Evolutionary conservation across 345 rosid species (phyloP).

Genomic region (Crucihimalaya himalaica): DNA sequence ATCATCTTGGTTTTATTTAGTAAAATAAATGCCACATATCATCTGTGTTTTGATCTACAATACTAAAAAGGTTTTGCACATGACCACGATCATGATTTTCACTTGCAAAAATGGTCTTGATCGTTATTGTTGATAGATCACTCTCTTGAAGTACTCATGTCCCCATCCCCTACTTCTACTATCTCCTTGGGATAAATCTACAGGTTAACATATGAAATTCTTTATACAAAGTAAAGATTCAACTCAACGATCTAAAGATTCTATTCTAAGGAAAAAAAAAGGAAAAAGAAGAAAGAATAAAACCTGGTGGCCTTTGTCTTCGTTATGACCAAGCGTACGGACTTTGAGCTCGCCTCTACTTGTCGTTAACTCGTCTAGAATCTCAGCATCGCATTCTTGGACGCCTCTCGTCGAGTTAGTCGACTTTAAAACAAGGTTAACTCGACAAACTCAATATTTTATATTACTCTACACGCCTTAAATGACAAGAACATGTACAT

Average conservation of each 20-base stretch:
- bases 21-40: background rate
- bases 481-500: background rate
- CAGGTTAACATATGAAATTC: background rate
- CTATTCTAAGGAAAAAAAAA: too few relatives aligned
- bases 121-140: background rate
- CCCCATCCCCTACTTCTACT: constrained; percentile 1
- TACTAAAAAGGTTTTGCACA: background rate
- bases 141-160: constrained; percentile 1
- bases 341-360: constrained; percentile 76
- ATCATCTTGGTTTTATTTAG: background rate
- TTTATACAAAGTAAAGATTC: background rate
- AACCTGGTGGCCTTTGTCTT: constrained; percentile 37
- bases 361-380: constrained; percentile 74
- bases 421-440: background rate
- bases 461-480: background rate
- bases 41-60: constrained; percentile 6
- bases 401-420: constrained; percentile 6
- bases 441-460: background rate
- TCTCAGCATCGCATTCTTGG: constrained; percentile 48
- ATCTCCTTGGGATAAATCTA: constrained; percentile 33
- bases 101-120: background rate
- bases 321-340: constrained; percentile 46
- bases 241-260: background rate
- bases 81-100: background rate
- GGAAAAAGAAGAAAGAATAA: background rate